These are phyloP conservation scores for Nicotiana noctiflora DNA, from an alignment of 257 asterid genomes.

Conservation along the genomic window DNA sequence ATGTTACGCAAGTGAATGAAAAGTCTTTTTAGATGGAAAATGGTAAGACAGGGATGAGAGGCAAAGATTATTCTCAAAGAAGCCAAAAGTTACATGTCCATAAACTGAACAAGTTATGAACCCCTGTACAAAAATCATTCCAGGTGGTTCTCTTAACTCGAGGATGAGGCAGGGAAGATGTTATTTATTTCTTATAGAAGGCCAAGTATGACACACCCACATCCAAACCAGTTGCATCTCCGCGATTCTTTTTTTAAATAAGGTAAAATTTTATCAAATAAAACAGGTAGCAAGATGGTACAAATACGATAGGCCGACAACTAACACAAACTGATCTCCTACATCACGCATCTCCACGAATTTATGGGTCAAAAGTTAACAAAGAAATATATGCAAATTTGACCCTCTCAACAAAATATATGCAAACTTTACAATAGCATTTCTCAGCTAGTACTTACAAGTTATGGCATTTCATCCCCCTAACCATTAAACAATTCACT, in stretches of 20 bases:
- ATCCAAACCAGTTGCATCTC: neutral
- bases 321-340: too few relatives aligned
- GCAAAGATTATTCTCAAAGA: neutral
- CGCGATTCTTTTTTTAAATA: too few relatives aligned
- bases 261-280: too few relatives aligned
- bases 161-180: neutral
- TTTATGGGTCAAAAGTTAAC: neutral
- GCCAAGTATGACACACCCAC: neutral
- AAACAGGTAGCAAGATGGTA: too few relatives aligned
- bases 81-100: neutral
- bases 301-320: too few relatives aligned
- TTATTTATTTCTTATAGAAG: neutral
- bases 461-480: neutral
- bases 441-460: neutral
- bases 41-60: neutral
- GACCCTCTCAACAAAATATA: neutral
- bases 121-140: neutral
- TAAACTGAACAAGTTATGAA: neutral
- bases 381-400: neutral
- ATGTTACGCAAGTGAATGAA: neutral
- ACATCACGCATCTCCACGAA: neutral
- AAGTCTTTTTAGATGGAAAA: neutral
- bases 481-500: neutral
- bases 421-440: neutral
- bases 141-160: slow-evolving; percentile 2